phyloP scores from a whole-genome alignment of 805 yeast genomes.

The Kodamaea fukazawae region DNA sequence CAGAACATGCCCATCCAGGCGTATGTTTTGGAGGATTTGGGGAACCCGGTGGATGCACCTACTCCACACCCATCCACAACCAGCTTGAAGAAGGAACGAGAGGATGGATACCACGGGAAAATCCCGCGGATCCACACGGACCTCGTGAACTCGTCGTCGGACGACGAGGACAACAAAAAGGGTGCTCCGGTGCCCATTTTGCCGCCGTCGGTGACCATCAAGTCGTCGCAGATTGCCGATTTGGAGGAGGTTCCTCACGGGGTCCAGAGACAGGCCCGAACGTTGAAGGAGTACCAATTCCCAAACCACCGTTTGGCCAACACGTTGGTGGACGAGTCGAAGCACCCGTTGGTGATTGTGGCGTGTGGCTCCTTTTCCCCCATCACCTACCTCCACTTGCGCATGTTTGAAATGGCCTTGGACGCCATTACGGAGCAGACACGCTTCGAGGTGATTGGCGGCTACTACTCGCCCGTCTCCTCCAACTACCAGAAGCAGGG shows the following conservation, averaged over 20 bases:
- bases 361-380: slow-evolving; percentile 99
- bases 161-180: slow-evolving; percentile 25
- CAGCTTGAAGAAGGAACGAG: slow-evolving; percentile 9
- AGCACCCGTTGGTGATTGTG: slow-evolving; percentile 87
- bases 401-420: slow-evolving; percentile 99
- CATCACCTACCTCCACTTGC: slow-evolving; percentile 85
- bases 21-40: slow-evolving; percentile 70
- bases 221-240: slow-evolving; percentile 75
- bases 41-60: slow-evolving; percentile 72
- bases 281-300: slow-evolving; percentile 65
- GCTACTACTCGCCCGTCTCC: slow-evolving; percentile 91
- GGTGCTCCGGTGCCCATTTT: slow-evolving; percentile 18
- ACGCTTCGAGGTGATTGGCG: slow-evolving; percentile 92
- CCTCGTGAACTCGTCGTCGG: slow-evolving; percentile 46
- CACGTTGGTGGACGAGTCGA: slow-evolving; percentile 65
- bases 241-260: slow-evolving; percentile 97
- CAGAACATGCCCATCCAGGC: slow-evolving; percentile 75
- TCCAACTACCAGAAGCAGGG: slow-evolving; percentile 94
- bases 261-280: slow-evolving; percentile 79
- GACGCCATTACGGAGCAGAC: slow-evolving; percentile 91
- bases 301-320: slow-evolving; percentile 85
- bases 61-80: slow-evolving; percentile 46
- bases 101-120: slow-evolving; percentile 27
- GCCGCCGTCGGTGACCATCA: slow-evolving; percentile 45
- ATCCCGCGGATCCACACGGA: slow-evolving; percentile 60